phyloP scores from a whole-genome alignment of 148 eudicot species.

The Vaccinium macrocarpon region DNA sequence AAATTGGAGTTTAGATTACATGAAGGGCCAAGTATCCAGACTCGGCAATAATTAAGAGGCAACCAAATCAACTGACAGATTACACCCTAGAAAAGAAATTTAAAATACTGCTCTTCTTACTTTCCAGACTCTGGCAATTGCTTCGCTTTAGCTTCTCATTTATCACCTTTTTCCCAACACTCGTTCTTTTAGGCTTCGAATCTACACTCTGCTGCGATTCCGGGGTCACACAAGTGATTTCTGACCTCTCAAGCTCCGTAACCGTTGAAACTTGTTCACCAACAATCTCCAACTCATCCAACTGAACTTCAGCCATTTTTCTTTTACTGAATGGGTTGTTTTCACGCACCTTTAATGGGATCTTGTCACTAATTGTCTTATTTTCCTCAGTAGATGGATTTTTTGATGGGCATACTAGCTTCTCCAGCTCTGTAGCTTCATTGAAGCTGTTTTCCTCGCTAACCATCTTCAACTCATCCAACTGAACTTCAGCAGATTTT shows the following conservation, averaged over 20 bases:
- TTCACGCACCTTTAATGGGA: constrained; percentile 30
- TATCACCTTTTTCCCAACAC: constrained; percentile 9
- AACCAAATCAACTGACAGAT: not conserved
- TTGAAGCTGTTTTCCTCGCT: constrained; percentile 30
- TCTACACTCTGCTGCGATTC: constrained; percentile 49
- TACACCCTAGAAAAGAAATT: constrained; percentile 47
- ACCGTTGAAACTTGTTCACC: constrained; percentile 33
- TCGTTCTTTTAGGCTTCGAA: constrained; percentile 27
- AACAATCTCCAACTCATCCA: constrained; percentile 20
- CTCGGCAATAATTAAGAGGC: no score
- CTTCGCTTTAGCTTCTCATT: constrained; percentile 22
- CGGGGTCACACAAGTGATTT: constrained; percentile 19
- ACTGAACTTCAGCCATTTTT: constrained; percentile 29
- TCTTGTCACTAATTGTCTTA: constrained; percentile 14
- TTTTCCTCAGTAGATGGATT: constrained; percentile 19
- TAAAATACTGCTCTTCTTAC: constrained; percentile 38
- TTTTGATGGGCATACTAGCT: constrained; percentile 28
- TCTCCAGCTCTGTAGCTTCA: constrained; percentile 42
- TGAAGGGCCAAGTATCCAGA: not conserved
- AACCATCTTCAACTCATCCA: constrained; percentile 9
- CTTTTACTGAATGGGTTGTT: constrained; percentile 58
- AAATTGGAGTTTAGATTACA: not conserved
- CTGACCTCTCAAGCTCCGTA: constrained; percentile 37
- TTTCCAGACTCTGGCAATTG: constrained; percentile 22
- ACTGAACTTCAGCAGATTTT: constrained; percentile 31